Percentiles rank a stretch among this genome's conserved stretches.
Conservation (phyloP, 306 rosid species). For the Lupinus albus region DNA sequence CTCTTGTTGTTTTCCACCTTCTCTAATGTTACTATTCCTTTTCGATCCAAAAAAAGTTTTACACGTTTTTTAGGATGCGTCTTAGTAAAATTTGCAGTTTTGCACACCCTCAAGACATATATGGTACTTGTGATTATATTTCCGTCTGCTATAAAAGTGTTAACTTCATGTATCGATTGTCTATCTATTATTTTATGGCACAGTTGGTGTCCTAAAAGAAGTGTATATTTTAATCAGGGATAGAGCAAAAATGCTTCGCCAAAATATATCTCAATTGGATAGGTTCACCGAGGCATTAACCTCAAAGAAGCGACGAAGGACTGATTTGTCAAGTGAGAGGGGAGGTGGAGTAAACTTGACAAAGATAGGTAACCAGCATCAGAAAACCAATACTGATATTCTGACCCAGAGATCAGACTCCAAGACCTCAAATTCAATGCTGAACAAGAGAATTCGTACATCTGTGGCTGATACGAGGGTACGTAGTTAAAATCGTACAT, state of each 20-base stretch:
- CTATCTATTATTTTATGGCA: constrained; percentile 20
- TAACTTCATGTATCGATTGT: constrained; percentile 28
- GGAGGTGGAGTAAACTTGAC: constrained; percentile 60
- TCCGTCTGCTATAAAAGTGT: constrained; percentile 14
- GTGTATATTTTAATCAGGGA: constrained; percentile 58
- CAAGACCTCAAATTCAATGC: constrained; percentile 57
- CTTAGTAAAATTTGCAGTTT: background rate
- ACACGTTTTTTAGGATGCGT: background rate
- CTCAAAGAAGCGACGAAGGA: constrained; percentile 75
- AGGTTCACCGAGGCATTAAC: constrained; percentile 65
- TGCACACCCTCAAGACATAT: constrained; percentile 11
- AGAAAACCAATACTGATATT: constrained; percentile 59
- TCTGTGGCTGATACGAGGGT: constrained; percentile 76
- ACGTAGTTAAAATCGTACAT: too few species aligned
- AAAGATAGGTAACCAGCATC: constrained; percentile 66
- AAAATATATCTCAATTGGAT: constrained; percentile 70
- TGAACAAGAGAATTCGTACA: constrained; percentile 77
- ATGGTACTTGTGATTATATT: constrained; percentile 24
- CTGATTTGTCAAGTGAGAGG: constrained; percentile 66
- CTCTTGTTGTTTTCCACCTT: too few species aligned
- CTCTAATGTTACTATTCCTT: too few species aligned
- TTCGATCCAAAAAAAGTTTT: too few species aligned
- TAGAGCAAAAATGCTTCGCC: constrained; percentile 70
- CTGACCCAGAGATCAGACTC: constrained; percentile 64
- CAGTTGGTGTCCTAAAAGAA: constrained; percentile 36